Base-by-base conservation (phyloP, 495 filamentous ascomycete genomes). In the Aspergillus saccharolyticus region DNA sequence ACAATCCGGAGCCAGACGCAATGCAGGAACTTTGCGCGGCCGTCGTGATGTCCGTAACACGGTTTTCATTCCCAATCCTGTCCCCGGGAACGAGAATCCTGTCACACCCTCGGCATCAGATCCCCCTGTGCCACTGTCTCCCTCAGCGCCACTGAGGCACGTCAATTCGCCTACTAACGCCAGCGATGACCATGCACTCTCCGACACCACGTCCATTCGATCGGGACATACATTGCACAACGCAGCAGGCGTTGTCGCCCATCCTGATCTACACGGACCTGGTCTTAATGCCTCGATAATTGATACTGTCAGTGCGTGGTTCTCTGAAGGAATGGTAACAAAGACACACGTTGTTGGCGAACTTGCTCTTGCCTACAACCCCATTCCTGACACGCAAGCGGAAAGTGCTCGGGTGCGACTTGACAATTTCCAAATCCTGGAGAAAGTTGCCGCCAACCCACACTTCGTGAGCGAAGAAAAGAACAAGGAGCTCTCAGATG, bases 381-480 rank as follows among this genome's bases (percentile, higher is more conserved):
- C 84, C 10, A 68, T 70, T 16, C 78, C 85, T 39, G 70, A 78
- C 28, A 70, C 72, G 20, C 61, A 76, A 33, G 58, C 70, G n/a
- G 74, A 75, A 69, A 83, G 77, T 20, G 72, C 78, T 12, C 85
- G 74, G 45, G 87, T 98, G 62, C 86, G 89, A 22, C 82, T 99
- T 18, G 90, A 97, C 56, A 96, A 96, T 62, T 97, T 96, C 71
- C 74, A 84, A 15, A 79, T 85, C n/a, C 82, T 99, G 14, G 93
- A 97, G 61, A 93, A 91, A 68, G 91, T 99, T 53, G 94, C 92
- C 3, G 90, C 91, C 18, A 99, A 99, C 70, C 90, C 90, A 28
- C 83, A 89, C 54, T 96, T 97, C 69, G 85, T 97, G 53, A 80
- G 81, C 17, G 85, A 88, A 62, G 77, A 61, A 3, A 64, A 64